These are phyloP conservation scores for Fibroporia radiculosa DNA, from an alignment of 768 basidiomycete genomes.

Conservation along the genomic window DNA sequence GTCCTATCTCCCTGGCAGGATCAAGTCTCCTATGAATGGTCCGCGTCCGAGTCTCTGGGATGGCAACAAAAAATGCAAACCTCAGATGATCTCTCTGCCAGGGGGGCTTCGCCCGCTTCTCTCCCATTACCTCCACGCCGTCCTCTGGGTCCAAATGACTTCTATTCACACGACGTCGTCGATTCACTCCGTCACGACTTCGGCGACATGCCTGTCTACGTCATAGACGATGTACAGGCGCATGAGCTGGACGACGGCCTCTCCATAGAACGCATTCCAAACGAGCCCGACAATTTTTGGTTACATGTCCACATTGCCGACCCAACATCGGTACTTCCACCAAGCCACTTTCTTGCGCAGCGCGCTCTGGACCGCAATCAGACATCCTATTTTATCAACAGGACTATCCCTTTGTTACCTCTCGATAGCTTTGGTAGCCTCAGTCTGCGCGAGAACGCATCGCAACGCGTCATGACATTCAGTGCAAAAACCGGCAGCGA, in stretches of 20 bases:
- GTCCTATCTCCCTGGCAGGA: slow-evolving; percentile 80
- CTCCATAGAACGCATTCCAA: slow-evolving; percentile 64
- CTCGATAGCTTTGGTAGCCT: slow-evolving; percentile 38
- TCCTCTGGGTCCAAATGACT: slow-evolving; percentile 53
- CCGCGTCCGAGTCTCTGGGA: neutral
- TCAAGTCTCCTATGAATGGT: slow-evolving; percentile 1
- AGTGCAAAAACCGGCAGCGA: slow-evolving; percentile 56
- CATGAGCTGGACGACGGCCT: slow-evolving; percentile 92
- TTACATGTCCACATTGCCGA: slow-evolving; percentile 91
- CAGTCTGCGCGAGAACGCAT: slow-evolving; percentile 20
- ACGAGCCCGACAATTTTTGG: slow-evolving; percentile 61
- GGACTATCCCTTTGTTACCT: slow-evolving; percentile 71
- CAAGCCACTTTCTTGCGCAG: slow-evolving; percentile 52
- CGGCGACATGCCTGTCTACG: slow-evolving; percentile 71
- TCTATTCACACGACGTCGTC: slow-evolving; percentile 55
- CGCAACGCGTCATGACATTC: slow-evolving; percentile 68
- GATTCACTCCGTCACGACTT: slow-evolving; percentile 81
- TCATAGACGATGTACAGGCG: slow-evolving; percentile 76
- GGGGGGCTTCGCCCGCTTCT: neutral
- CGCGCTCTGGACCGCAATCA: slow-evolving; percentile 44
- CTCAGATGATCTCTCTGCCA: neutral
- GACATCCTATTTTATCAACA: slow-evolving; percentile 60
- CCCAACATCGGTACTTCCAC: slow-evolving; percentile 73
- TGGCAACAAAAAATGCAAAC: neutral
- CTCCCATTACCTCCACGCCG: neutral